A percentile compares a stretch with the other conserved stretches of the same genome.
Evolutionary conservation across 306 rosid genomes (phyloP).

Genomic region (Casuarina glauca): DNA sequence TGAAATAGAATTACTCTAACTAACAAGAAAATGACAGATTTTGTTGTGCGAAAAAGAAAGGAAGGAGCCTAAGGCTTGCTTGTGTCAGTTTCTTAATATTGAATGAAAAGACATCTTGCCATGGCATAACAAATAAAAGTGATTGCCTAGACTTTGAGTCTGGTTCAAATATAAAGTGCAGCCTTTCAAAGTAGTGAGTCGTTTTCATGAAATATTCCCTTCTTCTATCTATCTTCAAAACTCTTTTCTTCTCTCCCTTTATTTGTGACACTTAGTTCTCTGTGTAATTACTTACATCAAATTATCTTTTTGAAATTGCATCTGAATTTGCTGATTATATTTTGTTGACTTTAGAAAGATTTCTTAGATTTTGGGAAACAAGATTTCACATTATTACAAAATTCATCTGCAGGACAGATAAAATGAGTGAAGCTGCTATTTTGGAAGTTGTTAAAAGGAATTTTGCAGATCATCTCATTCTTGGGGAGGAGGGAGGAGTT

Average conservation of each 20-base stretch:
- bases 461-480: conserved; percentile 80
- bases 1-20: too few relatives aligned
- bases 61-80: background rate
- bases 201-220: background rate
- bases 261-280: background rate
- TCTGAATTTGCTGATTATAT: conserved; percentile 2
- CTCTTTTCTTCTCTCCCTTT: background rate
- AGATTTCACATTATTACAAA: conserved; percentile 21
- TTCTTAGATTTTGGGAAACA: conserved; percentile 7
- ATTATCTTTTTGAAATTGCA: background rate
- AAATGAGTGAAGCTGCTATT: conserved; percentile 89
- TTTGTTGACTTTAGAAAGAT: background rate
- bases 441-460: conserved; percentile 68
- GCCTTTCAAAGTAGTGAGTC: background rate
- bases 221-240: background rate
- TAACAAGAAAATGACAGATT: too few relatives aligned
- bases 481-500: conserved; percentile 98
- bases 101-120: background rate
- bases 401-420: conserved; percentile 78
- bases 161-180: background rate
- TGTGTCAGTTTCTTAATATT: background rate
- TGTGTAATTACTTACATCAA: background rate
- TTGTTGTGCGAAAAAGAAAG: too few relatives aligned
- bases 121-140: background rate
- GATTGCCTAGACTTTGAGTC: background rate